Evolutionary conservation across 805 yeast species (phyloP).

Genomic region (Candida pini): DNA sequence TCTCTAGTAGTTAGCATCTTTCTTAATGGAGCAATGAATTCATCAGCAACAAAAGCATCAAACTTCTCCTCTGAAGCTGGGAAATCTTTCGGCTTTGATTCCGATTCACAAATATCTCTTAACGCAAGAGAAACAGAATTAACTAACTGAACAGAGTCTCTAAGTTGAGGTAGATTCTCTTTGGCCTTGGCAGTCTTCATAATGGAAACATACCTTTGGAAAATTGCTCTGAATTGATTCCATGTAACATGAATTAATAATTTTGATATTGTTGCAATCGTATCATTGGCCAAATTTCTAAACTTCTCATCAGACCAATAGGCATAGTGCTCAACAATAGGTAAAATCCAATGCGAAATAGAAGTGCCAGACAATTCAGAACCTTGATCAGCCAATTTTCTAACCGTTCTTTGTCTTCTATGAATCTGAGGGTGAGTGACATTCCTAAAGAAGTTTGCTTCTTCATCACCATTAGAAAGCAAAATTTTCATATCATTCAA

Average conservation of each 20-base stretch:
- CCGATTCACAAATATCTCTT: constrained; percentile 8
- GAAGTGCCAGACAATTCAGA: constrained; percentile 47
- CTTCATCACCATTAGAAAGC: constrained; percentile 65
- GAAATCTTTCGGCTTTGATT: constrained; percentile 26
- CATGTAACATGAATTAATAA: constrained; percentile 59
- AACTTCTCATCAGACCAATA: constrained; percentile 51
- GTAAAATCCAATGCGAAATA: constrained; percentile 75
- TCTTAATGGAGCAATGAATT: constrained; percentile 56
- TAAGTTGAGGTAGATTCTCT: constrained; percentile 37
- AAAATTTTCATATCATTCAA: constrained; percentile 64
- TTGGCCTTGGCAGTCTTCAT: constrained; percentile 17
- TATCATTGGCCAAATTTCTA: constrained; percentile 59
- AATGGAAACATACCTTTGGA: constrained; percentile 54
- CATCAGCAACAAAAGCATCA: constrained; percentile 46
- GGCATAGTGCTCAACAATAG: constrained; percentile 79
- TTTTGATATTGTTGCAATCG: constrained; percentile 55
- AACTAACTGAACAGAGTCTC: constrained; percentile 54
- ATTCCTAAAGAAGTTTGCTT: constrained; percentile 57
- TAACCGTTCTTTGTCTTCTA: constrained; percentile 80
- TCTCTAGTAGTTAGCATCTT: constrained; percentile 58
- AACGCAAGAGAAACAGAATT: constrained; percentile 49
- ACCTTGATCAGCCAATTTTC: constrained; percentile 45
- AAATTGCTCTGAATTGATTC: constrained; percentile 74
- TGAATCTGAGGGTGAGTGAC: constrained; percentile 79
- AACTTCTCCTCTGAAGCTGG: constrained; percentile 32